Base-by-base conservation (phyloP, 1,139 yeast genomes). In the Blastobotrys elegans region DNA sequence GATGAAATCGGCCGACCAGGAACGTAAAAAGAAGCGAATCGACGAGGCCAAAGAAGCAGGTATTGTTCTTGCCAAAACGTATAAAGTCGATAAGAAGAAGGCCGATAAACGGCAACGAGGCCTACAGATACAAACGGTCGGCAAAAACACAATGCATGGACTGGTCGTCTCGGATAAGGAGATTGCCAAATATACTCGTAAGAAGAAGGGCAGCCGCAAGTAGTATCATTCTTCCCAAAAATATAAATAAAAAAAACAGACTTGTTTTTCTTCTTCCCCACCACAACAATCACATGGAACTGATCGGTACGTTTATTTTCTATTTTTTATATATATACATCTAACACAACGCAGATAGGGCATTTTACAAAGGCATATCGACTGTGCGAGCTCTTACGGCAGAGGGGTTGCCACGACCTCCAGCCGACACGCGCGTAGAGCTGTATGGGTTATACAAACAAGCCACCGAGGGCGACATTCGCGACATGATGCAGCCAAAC, bases 31-130 rank as follows among this genome's bases (percentile, higher is more conserved):
- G 5, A 78, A 77, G 59, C 76, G 74, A 60, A 95, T 86, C 62
- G 70, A 75, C 49, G 89, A 86, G 43, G 97, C 98, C 6, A 76
- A 72, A 51, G 90, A 90, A 35, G 95, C 95, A 1, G 97, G 97
- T 7, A 86, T 90, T 51, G 76, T 92, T 20, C 70, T 90, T 46
- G 75, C 75, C 29, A 70, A 70, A 29, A 72, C 84, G 41, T 90
- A 92, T 22, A 67, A 71, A 6, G 78, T 43, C 32, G 51, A 53
- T 27, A 61, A 61, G 46, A 58, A 64, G 53, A 56, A 58, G 47
- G 56, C 55, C 42, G 57, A 32, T 51, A 58, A 50, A 49, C 75
- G 96, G 63, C 84, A 86, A 57, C 74, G 87, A 51, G 97, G 97
- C 1, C 74, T 90, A 54, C 79, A 82, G 66, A 83, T 92, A 53